These are phyloP conservation scores for Pseudopyricularia javanii DNA, from an alignment of 2,329 filamentous ascomycete genomes.

Conservation along the genomic window DNA sequence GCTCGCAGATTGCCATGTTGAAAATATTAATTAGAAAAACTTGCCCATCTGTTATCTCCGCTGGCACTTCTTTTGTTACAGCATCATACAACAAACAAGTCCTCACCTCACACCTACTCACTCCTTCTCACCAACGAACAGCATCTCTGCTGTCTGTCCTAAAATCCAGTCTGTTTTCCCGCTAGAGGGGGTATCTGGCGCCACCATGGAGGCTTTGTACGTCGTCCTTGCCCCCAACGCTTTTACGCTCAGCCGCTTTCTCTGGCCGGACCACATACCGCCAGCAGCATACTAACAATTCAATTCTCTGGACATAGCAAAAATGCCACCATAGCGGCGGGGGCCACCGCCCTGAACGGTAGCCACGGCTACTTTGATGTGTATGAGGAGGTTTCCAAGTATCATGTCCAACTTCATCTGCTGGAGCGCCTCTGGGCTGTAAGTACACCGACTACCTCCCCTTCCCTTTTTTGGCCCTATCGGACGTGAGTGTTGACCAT, in stretches of 20 bases:
- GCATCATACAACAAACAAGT: no score
- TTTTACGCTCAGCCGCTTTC: neutral
- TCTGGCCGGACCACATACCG: conserved; percentile 3
- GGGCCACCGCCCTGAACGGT: conserved; percentile 26
- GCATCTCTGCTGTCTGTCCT: no score
- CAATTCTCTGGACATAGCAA: neutral
- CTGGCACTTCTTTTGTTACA: no score
- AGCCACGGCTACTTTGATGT: conserved; percentile 42
- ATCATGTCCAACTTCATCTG: conserved; percentile 78
- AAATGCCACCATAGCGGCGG: conserved; percentile 33
- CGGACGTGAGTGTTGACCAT: conserved; percentile 5
- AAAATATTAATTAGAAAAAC: neutral
- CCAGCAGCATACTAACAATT: conserved; percentile 7
- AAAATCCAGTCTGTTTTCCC: no score
- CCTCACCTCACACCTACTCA: no score
- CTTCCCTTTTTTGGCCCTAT: neutral
- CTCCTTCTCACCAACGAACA: no score
- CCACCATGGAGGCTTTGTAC: conserved; percentile 3
- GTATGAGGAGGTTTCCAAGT: conserved; percentile 51
- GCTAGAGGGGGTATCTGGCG: neutral
- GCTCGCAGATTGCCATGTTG: neutral
- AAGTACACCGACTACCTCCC: conserved; percentile 25
- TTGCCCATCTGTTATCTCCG: no score
- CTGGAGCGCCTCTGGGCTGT: conserved; percentile 82
- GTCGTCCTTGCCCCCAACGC: neutral